These are phyloP conservation scores for Salicornia ramosissima DNA, from an alignment of 148 eudicot genomes.

Conservation along the genomic window DNA sequence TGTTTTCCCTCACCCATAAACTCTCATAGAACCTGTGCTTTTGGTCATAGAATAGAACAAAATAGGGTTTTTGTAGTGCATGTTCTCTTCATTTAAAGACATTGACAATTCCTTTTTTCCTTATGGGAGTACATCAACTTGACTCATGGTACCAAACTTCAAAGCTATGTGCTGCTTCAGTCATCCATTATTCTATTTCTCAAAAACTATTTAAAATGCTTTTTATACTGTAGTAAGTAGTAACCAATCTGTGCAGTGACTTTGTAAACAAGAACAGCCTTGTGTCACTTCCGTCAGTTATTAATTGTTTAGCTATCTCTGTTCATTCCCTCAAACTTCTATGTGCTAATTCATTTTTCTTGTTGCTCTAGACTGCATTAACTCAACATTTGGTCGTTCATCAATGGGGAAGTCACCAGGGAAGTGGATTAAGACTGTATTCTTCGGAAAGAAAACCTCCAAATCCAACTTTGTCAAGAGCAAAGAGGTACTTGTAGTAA, in stretches of 20 bases:
- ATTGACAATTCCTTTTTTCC: neutral
- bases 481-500: conserved; percentile 35
- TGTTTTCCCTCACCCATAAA: too few species aligned
- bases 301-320: conserved; percentile 6
- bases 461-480: conserved; percentile 57
- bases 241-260: too few species aligned
- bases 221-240: too few species aligned
- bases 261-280: too few species aligned
- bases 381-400: conserved; percentile 17
- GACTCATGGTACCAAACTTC: neutral
- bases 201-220: neutral
- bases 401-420: conserved; percentile 94
- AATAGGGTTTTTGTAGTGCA: neutral
- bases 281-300: neutral
- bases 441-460: conserved; percentile 79
- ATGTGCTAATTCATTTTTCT: conserved; percentile 27
- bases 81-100: neutral
- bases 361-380: conserved; percentile 19
- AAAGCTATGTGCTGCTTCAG: neutral
- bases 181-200: neutral
- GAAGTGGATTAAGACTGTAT: conserved; percentile 86
- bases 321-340: neutral
- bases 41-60: neutral
- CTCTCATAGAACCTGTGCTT: neutral
- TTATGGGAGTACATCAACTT: neutral